These are phyloP conservation scores for Galerina marginata DNA, from an alignment of 768 basidiomycete species.

Conservation along the genomic window DNA sequence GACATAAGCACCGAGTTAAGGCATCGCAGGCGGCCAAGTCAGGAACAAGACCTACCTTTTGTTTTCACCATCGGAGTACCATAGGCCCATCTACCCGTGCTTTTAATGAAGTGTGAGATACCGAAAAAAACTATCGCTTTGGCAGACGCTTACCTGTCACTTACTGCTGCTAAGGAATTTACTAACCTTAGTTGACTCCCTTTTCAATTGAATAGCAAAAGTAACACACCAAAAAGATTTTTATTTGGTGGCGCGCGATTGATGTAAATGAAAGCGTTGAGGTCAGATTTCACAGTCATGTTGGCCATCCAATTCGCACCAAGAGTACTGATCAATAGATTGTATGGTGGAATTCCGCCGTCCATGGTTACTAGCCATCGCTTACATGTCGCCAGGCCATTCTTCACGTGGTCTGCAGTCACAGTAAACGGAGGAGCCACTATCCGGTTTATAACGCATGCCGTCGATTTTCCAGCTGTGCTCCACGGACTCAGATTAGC, in stretches of 20 bases:
- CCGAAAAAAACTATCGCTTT: background rate
- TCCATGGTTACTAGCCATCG: constrained; percentile 47
- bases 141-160: constrained; percentile 42
- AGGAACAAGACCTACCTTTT: constrained; percentile 14
- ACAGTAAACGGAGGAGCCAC: constrained; percentile 30
- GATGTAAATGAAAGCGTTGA: constrained; percentile 44
- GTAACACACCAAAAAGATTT: constrained; percentile 43
- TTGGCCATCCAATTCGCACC: constrained; percentile 44
- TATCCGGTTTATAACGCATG: background rate
- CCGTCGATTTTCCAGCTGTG: background rate
- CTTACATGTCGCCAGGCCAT: constrained; percentile 42
- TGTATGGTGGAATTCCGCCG: constrained; percentile 49
- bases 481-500: background rate
- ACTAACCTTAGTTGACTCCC: no score
- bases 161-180: constrained; percentile 35
- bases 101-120: constrained; percentile 18
- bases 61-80: constrained; percentile 32
- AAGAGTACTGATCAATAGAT: constrained; percentile 40
- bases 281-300: constrained; percentile 38
- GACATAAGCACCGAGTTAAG: no score
- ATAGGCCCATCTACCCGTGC: constrained; percentile 42
- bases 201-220: background rate
- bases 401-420: constrained; percentile 41
- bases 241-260: constrained; percentile 40
- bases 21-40: no score